Conservation (phyloP, 2,329 filamentous ascomycete genomes). For the Fusarium staphyleae region DNA sequence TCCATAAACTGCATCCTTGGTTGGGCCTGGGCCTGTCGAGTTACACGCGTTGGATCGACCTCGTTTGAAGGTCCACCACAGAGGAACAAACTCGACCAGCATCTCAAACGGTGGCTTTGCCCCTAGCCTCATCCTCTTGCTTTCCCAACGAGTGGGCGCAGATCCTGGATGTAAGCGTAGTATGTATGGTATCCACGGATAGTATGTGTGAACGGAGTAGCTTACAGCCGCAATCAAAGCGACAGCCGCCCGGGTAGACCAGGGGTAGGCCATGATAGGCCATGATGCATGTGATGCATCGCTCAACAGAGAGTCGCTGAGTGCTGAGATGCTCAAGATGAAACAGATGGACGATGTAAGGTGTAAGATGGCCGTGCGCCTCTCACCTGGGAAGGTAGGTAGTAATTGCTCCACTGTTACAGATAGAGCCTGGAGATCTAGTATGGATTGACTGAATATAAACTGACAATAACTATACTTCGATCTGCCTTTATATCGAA, state of each 20-base stretch:
- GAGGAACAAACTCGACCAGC: constrained; percentile 17
- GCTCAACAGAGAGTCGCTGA: constrained; percentile 6
- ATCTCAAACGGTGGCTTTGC: constrained; percentile 36
- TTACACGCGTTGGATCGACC: constrained; percentile 20
- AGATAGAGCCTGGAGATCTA: too few relatives aligned
- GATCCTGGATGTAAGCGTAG: neutral
- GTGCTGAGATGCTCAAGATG: constrained; percentile 31
- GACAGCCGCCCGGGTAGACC: constrained; percentile 4
- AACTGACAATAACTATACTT: too few relatives aligned
- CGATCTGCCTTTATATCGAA: too few relatives aligned
- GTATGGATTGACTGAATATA: too few relatives aligned
- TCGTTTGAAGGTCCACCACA: constrained; percentile 9
- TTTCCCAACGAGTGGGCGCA: constrained; percentile 5
- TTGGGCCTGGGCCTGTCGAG: constrained; percentile 1
- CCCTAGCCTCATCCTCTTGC: constrained; percentile 23
- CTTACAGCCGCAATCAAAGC: constrained; percentile 19
- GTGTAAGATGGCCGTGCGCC: neutral
- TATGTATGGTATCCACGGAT: neutral
- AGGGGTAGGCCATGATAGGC: neutral
- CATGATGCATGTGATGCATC: constrained; percentile 26
- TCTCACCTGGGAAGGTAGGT: neutral
- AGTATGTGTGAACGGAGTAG: neutral
- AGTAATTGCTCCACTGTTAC: constrained; percentile 22
- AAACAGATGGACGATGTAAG: constrained; percentile 11
- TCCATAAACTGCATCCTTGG: neutral